phyloP scores from a whole-genome alignment of 2,329 filamentous ascomycete genomes.

The Xylaria sp. region DNA sequence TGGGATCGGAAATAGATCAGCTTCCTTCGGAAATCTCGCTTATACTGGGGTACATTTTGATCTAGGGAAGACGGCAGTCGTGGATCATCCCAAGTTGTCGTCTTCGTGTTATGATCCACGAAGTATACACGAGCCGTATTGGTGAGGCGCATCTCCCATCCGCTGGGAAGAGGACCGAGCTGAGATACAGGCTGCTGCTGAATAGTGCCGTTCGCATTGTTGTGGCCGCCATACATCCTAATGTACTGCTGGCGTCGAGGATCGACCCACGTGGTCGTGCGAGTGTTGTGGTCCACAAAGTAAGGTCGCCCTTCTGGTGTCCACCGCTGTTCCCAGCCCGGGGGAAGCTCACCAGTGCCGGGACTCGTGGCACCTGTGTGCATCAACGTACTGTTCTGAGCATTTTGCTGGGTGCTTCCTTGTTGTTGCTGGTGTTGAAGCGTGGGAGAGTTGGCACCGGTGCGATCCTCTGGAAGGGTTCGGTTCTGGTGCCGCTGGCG shows the following conservation, averaged over 20 bases:
- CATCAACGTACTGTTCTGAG: constrained; percentile 80
- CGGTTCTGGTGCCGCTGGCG: constrained; percentile 93
- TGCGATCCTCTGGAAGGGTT: constrained; percentile 94
- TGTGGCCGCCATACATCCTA: constrained; percentile 92
- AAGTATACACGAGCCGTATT: constrained; percentile 99
- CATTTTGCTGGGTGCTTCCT: constrained; percentile 52
- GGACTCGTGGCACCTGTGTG: constrained; percentile 94
- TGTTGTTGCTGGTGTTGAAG: constrained; percentile 67
- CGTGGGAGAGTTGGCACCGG: constrained; percentile 90
- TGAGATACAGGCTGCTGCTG: constrained; percentile 98
- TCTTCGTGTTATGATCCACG: constrained; percentile 99
- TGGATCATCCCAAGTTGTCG: constrained; percentile 98
- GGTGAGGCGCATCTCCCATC: constrained; percentile 99
- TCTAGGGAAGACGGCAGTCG: constrained; percentile 94
- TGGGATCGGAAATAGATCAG: constrained; percentile 99
- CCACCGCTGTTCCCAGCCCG: constrained; percentile 95
- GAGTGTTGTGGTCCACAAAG: constrained; percentile 98
- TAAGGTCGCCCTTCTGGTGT: constrained; percentile 95
- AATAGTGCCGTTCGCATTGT: constrained; percentile 84
- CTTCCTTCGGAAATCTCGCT: constrained; percentile 97
- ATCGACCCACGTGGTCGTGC: constrained; percentile 98
- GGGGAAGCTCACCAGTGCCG: constrained; percentile 91
- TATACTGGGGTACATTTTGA: constrained; percentile 98
- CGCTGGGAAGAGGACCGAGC: constrained; percentile 91
- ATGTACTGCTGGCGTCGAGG: constrained; percentile 98